Conservation (phyloP, 106 monocot species). For the Xerophyta viscosa region DNA sequence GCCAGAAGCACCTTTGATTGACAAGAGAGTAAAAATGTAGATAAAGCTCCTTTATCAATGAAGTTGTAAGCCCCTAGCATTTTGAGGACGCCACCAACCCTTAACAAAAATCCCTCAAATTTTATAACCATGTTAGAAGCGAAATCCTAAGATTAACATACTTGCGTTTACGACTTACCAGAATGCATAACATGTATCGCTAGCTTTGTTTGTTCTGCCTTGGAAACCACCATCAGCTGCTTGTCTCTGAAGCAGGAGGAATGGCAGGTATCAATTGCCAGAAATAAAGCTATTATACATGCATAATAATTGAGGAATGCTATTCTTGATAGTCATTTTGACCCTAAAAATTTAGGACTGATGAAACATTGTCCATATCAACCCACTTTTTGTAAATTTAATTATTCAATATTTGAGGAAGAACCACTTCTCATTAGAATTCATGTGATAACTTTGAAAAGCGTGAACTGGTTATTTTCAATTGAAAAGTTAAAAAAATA, state of each 20-base stretch:
- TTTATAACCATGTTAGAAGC: background rate
- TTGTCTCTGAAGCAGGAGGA: conserved; percentile 47
- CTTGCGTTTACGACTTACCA: conserved; percentile 36
- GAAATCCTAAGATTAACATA: background rate
- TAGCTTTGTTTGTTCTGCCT: conserved; percentile 81
- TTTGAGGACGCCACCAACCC: conserved; percentile 82
- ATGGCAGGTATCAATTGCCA: too few relatives aligned
- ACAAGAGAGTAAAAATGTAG: conserved; percentile 66
- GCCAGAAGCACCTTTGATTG: conserved; percentile 66
- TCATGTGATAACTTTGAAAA: too few relatives aligned
- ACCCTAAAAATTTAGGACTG: too few relatives aligned
- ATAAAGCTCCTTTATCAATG: conserved; percentile 41
- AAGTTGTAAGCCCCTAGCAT: conserved; percentile 59
- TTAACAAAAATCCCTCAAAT: conserved; percentile 5
- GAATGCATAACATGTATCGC: conserved; percentile 98
- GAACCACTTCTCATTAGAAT: too few relatives aligned
- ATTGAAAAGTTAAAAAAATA: too few relatives aligned
- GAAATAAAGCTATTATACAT: too few relatives aligned
- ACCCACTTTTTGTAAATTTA: too few relatives aligned
- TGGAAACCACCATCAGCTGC: conserved; percentile 82
- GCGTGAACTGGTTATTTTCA: too few relatives aligned
- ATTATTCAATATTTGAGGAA: too few relatives aligned
- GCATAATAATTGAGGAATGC: too few relatives aligned
- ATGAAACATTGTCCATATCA: too few relatives aligned
- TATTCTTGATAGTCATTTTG: too few relatives aligned